Percentiles rank a stretch among this genome's conserved stretches.
These are phyloP conservation scores for Rhododendron ferrugineum DNA, from an alignment of 148 eudicot genomes.

Conservation along the genomic window DNA sequence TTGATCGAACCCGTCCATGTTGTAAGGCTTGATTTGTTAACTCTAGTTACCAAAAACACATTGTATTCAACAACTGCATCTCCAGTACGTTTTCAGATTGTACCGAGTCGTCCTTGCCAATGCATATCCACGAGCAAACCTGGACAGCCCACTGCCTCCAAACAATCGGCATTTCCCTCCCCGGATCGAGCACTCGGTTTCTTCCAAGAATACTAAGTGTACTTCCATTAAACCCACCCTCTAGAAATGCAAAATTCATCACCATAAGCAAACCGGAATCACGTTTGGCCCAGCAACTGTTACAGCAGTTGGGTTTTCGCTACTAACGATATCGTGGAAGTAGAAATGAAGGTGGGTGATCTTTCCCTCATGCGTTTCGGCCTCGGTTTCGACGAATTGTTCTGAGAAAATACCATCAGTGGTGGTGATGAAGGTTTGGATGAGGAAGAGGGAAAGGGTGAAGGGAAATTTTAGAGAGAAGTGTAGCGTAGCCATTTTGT, in stretches of 20 bases:
- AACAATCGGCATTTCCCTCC: conserved; percentile 52
- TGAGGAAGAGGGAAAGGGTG: neutral
- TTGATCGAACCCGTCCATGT: no score
- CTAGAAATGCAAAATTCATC: conserved; percentile 31
- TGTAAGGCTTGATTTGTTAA: no score
- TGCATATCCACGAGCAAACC: conserved; percentile 48
- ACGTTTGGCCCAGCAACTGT: conserved; percentile 27
- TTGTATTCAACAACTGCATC: conserved; percentile 54
- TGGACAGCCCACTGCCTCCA: conserved; percentile 44
- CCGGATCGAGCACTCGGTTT: conserved; percentile 22
- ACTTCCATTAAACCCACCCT: conserved; percentile 44
- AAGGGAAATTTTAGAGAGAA: neutral
- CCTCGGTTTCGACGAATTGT: neutral
- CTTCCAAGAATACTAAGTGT: conserved; percentile 39
- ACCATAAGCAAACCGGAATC: conserved; percentile 26
- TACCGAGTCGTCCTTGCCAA: conserved; percentile 30
- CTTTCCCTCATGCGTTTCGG: neutral
- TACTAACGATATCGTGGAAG: conserved; percentile 47
- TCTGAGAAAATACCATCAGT: neutral
- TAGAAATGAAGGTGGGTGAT: conserved; percentile 48
- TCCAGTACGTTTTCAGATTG: conserved; percentile 31
- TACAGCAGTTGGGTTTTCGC: conserved; percentile 40
- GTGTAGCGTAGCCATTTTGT: neutral
- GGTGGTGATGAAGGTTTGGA: neutral
- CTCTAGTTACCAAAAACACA: conserved; percentile 25